phyloP scores from a whole-genome alignment of 305 asterid genomes.

The Fraxinus baroniana region DNA sequence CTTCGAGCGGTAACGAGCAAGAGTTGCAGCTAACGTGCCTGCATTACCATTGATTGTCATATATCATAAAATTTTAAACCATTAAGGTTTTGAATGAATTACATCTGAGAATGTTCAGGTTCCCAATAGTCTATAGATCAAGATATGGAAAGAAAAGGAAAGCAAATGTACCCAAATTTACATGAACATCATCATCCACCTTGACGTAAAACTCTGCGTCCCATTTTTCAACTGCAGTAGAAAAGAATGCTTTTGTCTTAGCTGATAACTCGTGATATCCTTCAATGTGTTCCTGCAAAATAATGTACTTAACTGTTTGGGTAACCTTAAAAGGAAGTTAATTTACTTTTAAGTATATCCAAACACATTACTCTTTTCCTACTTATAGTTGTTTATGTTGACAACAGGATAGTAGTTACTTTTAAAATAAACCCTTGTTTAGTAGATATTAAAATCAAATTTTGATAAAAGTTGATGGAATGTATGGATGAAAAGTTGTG shows the following conservation, averaged over 20 bases:
- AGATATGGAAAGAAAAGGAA: neutral
- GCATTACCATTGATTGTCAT: slow-evolving; percentile 5
- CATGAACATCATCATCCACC: slow-evolving; percentile 87
- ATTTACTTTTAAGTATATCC: neutral
- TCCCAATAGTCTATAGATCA: neutral
- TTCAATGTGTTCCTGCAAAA: slow-evolving; percentile 64
- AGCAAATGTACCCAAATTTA: slow-evolving; percentile 60
- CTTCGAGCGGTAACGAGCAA: slow-evolving; percentile 61
- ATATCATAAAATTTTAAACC: neutral
- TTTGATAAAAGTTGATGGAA: too few species aligned
- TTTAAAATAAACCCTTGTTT: neutral
- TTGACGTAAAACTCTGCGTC: slow-evolving; percentile 78
- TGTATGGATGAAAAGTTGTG: too few species aligned
- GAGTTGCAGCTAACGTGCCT: slow-evolving; percentile 75
- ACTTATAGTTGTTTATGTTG: neutral
- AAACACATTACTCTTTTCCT: neutral
- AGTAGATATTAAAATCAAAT: too few species aligned
- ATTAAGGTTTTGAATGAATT: neutral
- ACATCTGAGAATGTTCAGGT: neutral
- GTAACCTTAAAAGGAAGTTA: neutral
- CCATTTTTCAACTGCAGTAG: slow-evolving; percentile 66
- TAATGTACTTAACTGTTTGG: neutral
- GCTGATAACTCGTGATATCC: slow-evolving; percentile 84
- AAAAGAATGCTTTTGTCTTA: slow-evolving; percentile 70
- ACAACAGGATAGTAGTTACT: neutral